Base-by-base conservation (phyloP, 495 filamentous ascomycete genomes). In the Penicillium nucicola region DNA sequence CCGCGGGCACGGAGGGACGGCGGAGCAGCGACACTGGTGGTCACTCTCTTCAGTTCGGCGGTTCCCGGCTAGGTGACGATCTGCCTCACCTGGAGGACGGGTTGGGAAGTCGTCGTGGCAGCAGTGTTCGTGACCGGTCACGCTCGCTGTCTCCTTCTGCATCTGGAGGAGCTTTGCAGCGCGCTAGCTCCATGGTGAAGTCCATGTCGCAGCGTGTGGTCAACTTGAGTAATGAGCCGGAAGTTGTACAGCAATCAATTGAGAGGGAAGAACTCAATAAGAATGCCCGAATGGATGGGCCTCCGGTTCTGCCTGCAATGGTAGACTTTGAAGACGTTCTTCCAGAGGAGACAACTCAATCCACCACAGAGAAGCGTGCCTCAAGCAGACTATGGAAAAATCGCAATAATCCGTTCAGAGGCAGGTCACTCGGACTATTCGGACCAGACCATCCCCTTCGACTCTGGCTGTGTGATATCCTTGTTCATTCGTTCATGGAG, bases 171-270 rank as follows among this genome's bases (percentile, higher is more conserved):
- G 84, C 90, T 31, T 66, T 95, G 45, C 78, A 80, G 17, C 77
- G 89, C 56, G 89, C 93, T 46, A 88, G 91, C 28, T 95, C 92
- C 4, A 93, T 97, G 60, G 85, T 99, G 68, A 87, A 91, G 57
- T 91, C 91, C 56, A 95, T 97, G 84, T 97, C 95, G 15, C 90
- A 96, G 70, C 90, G 93, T 67, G 90, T 99, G 48, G 93, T 97
- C 60, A 97, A 96, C 64, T 76, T 99, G 50, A 95, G 92, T 72
- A 95, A 93, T 61, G 91, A 97, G 56, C 81, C 85, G 7, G 83
- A 87, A 54, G 72, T 89, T 31, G 78, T 93, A 15, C 89, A 92
- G 54, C 85, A 90, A 53, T 80, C 79, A n/a, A 78, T 86, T 22
- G 74, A 81, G 44, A 77, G 87, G 51, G 82, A 90, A 50, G 84